Evolutionary conservation across 2,329 filamentous ascomycete genomes (phyloP).

Genomic region (Blastomyces silverae): DNA sequence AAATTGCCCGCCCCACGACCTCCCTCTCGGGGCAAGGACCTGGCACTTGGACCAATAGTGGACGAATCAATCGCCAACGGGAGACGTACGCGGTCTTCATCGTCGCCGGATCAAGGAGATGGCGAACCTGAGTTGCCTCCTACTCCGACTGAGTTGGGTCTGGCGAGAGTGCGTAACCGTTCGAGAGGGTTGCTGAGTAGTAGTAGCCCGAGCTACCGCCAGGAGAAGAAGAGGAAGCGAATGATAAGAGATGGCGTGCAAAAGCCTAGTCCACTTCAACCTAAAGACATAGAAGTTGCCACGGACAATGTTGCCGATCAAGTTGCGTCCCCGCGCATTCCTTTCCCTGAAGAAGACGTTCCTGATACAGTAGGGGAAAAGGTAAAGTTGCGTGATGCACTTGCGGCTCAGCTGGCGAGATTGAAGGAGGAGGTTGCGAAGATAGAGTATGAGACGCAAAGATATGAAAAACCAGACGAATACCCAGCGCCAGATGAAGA

Average conservation of each 20-base stretch:
- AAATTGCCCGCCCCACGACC: not conserved
- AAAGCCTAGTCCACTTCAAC: slow-evolving; percentile 31
- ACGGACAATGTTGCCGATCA: slow-evolving; percentile 17
- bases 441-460: slow-evolving; percentile 53
- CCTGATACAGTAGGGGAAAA: slow-evolving; percentile 38
- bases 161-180: slow-evolving; percentile 33
- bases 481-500: slow-evolving; percentile 32
- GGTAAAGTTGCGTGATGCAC: slow-evolving; percentile 47
- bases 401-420: slow-evolving; percentile 51
- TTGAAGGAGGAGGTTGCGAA: slow-evolving; percentile 55
- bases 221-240: slow-evolving; percentile 27
- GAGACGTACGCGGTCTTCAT: slow-evolving; percentile 6
- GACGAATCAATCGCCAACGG: slow-evolving; percentile 15
- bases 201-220: slow-evolving; percentile 35
- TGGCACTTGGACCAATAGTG: not conserved
- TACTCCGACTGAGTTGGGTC: slow-evolving; percentile 39
- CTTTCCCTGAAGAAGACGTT: slow-evolving; percentile 19
- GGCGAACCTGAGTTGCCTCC: slow-evolving; percentile 58
- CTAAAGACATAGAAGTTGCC: slow-evolving; percentile 21
- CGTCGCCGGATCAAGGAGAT: slow-evolving; percentile 22
- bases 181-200: slow-evolving; percentile 27
- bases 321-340: slow-evolving; percentile 10
- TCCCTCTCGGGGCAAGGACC: not conserved
- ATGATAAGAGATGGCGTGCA: slow-evolving; percentile 22
- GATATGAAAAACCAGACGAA: slow-evolving; percentile 40